Base-by-base conservation (phyloP, 164 flowering plant species). In the Berberis vulgaris region DNA sequence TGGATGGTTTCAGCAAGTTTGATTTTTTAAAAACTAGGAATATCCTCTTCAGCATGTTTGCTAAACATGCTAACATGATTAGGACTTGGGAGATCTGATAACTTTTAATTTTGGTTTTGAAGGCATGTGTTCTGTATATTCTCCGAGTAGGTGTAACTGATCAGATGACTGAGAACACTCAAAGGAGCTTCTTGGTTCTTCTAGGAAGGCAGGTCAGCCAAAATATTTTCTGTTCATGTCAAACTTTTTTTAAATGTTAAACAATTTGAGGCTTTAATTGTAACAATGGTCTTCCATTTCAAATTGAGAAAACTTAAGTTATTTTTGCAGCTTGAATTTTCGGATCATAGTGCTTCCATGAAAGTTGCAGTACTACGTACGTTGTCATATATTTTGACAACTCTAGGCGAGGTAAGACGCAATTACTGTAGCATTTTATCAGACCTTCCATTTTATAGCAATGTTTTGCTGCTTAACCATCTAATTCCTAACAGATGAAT, bases 41-140 rank as follows among this genome's bases (percentile, higher is more conserved):
- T 46, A 8, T 46, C 6, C 6, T 46, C 8, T 8, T 46, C 49
- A 46, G 26, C 26, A 26, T 26, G 26, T 26, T 26, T 26, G 26
- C 26, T 26, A 26, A 26, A 26, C 26, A 26, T 26, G 26, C 26
- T 26, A 26, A 26, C 26, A 26, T 26, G 26, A 26, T 26, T 26
- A 26, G 26, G 3, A 52, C n/a, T 8, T 8, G 54, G 12, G 8
- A 50, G n/a, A 7, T 26, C n/a, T 1, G 3, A 2, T 52, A 6
- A 10, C 11, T 10, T 11, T 52, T 52, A 7, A 10, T 52, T 50
- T 50, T 6, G 3, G 4, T 57, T 41, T 67, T 82, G 73, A 79
- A 94, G 99, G 99, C 99, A 54, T 94, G 99, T 74, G 88, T 89
- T 68, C 79, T 91, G 7, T 91, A 91, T 56, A 84, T 94, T 57